phyloP scores from a whole-genome alignment of 148 eudicot species.

The Camellia lanceoleosa region DNA sequence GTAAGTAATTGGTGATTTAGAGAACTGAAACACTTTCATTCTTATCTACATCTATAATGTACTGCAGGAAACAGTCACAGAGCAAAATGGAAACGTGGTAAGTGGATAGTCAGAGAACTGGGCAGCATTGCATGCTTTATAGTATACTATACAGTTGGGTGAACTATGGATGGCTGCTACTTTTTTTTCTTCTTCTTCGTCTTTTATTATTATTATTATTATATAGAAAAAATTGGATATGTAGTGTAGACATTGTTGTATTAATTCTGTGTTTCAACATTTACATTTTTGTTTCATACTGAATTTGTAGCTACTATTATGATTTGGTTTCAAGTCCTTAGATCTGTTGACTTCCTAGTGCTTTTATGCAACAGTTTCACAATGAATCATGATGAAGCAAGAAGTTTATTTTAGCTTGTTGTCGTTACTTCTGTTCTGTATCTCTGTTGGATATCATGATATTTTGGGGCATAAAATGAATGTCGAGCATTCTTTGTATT shows the following conservation, averaged over 20 bases:
- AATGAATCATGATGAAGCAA: too few relatives aligned
- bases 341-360: not conserved
- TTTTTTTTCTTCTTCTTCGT: not conserved
- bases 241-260: not conserved
- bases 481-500: too few relatives aligned
- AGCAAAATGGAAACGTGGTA: constrained; percentile 11
- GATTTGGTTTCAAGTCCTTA: not conserved
- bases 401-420: too few relatives aligned
- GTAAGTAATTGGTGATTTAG: constrained; percentile 21
- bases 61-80: constrained; percentile 16
- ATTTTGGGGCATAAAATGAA: too few relatives aligned
- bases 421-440: too few relatives aligned
- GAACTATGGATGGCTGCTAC: not conserved
- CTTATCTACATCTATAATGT: not conserved
- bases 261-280: not conserved
- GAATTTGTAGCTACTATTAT: not conserved
- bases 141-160: not conserved
- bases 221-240: not conserved
- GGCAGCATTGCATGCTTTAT: constrained; percentile 13
- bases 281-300: not conserved
- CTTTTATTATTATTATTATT: too few relatives aligned
- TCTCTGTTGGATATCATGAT: too few relatives aligned
- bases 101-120: constrained; percentile 14
- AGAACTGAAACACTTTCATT: not conserved
- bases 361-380: not conserved